A percentile compares a stretch with the other conserved stretches of the same genome.
These are phyloP conservation scores for Megacollybia platyphylla DNA, from an alignment of 1,284 basidiomycete species.

Conservation along the genomic window DNA sequence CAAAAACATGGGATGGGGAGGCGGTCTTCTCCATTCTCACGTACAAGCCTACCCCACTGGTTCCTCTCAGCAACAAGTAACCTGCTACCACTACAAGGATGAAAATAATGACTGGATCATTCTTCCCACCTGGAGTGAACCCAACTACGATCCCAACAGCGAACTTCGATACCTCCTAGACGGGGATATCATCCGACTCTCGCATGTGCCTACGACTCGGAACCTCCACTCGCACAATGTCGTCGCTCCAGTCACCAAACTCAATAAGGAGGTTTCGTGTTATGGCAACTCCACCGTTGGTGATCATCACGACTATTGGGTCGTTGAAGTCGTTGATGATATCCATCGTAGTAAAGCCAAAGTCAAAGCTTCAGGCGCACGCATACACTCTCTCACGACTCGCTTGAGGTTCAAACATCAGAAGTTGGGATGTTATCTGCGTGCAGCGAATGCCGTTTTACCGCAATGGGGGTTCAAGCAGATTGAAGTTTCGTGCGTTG, in stretches of 20 bases:
- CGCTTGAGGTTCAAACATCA: slow-evolving; percentile 78
- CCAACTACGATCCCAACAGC: slow-evolving; percentile 48
- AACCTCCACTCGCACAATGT: slow-evolving; percentile 92
- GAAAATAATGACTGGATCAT: slow-evolving; percentile 91
- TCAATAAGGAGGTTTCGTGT: slow-evolving; percentile 85
- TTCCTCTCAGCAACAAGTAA: slow-evolving; percentile 94
- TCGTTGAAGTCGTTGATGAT: slow-evolving; percentile 92
- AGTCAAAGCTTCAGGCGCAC: slow-evolving; percentile 35
- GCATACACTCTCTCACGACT: slow-evolving; percentile 85
- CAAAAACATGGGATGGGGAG: slow-evolving; percentile 97
- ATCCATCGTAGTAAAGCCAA: slow-evolving; percentile 39
- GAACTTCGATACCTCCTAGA: slow-evolving; percentile 66
- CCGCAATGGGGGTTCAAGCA: slow-evolving; percentile 99
- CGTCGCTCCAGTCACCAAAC: slow-evolving; percentile 82
- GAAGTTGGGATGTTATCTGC: slow-evolving; percentile 76
- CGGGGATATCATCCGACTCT: slow-evolving; percentile 73
- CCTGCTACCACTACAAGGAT: slow-evolving; percentile 99
- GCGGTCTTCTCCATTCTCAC: slow-evolving; percentile 93
- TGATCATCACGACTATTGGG: slow-evolving; percentile 86
- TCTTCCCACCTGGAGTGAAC: slow-evolving; percentile 72
- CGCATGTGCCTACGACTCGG: slow-evolving; percentile 71
- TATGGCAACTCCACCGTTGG: slow-evolving; percentile 87
- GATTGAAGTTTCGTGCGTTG: slow-evolving; percentile 89
- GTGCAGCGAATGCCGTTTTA: slow-evolving; percentile 79
- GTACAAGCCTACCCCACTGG: slow-evolving; percentile 89